These are phyloP conservation scores for Mycena albidolilacea DNA, from an alignment of 768 basidiomycete genomes.

Conservation along the genomic window DNA sequence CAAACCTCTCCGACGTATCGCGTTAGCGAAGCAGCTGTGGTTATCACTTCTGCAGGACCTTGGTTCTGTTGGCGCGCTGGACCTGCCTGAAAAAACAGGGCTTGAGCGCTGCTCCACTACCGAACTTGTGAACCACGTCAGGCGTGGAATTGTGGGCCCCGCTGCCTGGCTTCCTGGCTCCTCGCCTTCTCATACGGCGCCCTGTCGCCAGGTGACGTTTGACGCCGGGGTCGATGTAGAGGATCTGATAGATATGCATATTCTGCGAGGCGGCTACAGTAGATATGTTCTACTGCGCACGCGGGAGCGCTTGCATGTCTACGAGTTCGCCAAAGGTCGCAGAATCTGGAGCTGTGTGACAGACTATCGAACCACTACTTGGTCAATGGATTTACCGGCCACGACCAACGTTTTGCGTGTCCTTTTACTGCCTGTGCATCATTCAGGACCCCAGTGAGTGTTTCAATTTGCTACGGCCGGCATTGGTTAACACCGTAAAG, in stretches of 20 bases:
- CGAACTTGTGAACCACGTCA: neutral
- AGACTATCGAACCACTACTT: neutral
- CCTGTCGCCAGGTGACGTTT: neutral
- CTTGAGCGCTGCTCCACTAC: neutral
- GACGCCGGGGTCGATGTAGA: neutral
- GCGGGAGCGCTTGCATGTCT: neutral
- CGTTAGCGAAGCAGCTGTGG: neutral
- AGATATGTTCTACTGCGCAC: conserved; percentile 1
- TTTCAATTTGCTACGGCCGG: neutral
- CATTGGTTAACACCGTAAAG: neutral
- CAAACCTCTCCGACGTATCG: conserved; percentile 5
- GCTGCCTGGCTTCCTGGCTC: neutral
- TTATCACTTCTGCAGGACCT: neutral
- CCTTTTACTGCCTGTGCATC: neutral
- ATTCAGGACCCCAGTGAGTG: neutral
- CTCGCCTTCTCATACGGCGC: neutral
- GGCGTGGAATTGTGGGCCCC: neutral
- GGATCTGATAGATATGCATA: neutral
- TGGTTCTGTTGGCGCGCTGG: neutral
- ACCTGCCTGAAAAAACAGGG: neutral
- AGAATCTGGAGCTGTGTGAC: neutral
- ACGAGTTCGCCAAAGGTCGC: neutral
- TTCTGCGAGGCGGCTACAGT: neutral
- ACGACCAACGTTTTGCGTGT: neutral
- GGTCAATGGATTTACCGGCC: neutral